These are phyloP conservation scores for Helotiales sp. DNA, from an alignment of 2,329 filamentous ascomycete genomes.

Conservation along the genomic window DNA sequence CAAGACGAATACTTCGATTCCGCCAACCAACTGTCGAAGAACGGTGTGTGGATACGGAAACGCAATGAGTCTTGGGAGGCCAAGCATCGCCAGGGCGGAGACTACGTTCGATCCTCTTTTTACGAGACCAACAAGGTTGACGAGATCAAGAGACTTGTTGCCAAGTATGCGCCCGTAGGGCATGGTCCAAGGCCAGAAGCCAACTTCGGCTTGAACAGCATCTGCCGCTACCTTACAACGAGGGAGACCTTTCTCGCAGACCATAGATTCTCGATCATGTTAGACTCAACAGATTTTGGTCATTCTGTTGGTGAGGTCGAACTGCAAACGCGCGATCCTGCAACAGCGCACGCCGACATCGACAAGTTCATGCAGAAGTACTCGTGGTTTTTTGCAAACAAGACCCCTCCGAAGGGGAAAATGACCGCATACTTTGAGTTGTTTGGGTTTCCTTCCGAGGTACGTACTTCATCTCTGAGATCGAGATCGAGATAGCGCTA, in stretches of 20 bases:
- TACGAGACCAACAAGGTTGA: constrained; percentile 7
- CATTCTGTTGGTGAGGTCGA: constrained; percentile 15
- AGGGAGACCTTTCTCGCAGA: constrained; percentile 15
- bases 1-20: constrained; percentile 9
- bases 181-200: background rate
- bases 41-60: constrained; percentile 8
- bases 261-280: constrained; percentile 9
- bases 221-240: constrained; percentile 10
- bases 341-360: background rate
- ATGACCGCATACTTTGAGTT: constrained; percentile 6
- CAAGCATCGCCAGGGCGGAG: constrained; percentile 1
- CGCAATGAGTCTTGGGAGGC: constrained; percentile 5
- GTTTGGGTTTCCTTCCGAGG: background rate
- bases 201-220: constrained; percentile 6
- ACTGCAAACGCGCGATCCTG: background rate
- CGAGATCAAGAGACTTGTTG: constrained; percentile 4
- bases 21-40: constrained; percentile 5
- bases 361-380: constrained; percentile 5
- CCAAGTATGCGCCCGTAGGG: background rate
- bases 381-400: constrained; percentile 8
- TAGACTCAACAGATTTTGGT: constrained; percentile 13
- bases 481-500: background rate
- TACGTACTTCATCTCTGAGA: background rate
- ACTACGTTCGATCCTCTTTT: constrained; percentile 7
- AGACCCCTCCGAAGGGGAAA: background rate